Percentiles rank a stretch among this genome's conserved stretches.
These are phyloP conservation scores for Metschnikowia matae DNA, from an alignment of 805 yeast species.

Conservation along the genomic window DNA sequence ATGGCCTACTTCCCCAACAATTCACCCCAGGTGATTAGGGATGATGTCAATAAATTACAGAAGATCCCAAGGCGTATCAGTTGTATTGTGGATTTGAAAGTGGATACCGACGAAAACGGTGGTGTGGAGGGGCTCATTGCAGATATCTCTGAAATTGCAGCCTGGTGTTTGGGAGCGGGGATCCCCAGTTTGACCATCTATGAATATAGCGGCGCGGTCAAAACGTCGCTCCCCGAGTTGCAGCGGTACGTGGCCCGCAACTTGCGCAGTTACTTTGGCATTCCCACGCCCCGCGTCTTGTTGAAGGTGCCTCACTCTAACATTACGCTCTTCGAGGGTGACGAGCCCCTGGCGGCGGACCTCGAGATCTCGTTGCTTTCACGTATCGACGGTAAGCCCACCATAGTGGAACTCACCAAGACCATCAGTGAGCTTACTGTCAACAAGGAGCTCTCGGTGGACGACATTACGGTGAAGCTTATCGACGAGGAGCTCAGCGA, in stretches of 20 bases:
- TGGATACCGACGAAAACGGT: slow-evolving; percentile 82
- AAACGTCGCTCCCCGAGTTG: slow-evolving; percentile 41
- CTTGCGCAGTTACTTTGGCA: slow-evolving; percentile 70
- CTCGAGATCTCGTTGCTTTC: slow-evolving; percentile 67
- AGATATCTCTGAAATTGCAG: slow-evolving; percentile 69
- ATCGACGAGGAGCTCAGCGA: slow-evolving; percentile 71
- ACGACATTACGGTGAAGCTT: slow-evolving; percentile 69
- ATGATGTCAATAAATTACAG: slow-evolving; percentile 66
- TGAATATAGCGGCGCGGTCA: slow-evolving; percentile 69
- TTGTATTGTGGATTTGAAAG: slow-evolving; percentile 66
- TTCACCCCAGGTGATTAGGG: slow-evolving; percentile 81
- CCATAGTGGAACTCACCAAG: slow-evolving; percentile 82
- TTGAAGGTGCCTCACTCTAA: slow-evolving; percentile 68
- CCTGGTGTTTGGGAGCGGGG: slow-evolving; percentile 93
- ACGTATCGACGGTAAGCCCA: slow-evolving; percentile 79
- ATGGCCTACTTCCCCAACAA: slow-evolving; percentile 60
- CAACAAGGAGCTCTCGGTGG: slow-evolving; percentile 52
- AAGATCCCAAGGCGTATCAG: slow-evolving; percentile 80
- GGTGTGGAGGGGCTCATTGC: slow-evolving; percentile 79
- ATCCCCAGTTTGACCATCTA: slow-evolving; percentile 67
- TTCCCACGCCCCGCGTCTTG: slow-evolving; percentile 58
- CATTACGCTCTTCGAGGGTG: slow-evolving; percentile 29
- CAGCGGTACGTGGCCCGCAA: slow-evolving; percentile 54
- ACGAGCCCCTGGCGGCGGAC: slow-evolving; percentile 33
- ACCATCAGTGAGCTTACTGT: slow-evolving; percentile 76